These are phyloP conservation scores for Balakata baccata DNA, from an alignment of 345 rosid species.

Conservation along the genomic window DNA sequence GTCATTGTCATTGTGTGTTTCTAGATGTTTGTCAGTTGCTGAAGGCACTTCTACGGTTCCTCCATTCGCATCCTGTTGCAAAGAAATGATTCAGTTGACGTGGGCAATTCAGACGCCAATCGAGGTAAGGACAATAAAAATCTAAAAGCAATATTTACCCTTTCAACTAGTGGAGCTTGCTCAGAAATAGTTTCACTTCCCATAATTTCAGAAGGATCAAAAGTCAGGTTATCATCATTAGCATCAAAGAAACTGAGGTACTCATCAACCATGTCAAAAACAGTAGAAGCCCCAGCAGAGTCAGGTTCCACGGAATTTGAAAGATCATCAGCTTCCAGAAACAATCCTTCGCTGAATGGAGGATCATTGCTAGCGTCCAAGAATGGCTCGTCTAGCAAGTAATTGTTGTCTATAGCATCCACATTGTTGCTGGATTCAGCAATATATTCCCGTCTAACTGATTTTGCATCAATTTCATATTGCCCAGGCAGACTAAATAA, in stretches of 20 bases:
- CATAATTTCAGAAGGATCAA: constrained; percentile 52
- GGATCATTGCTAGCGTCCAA: constrained; percentile 40
- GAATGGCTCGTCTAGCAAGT: constrained; percentile 44
- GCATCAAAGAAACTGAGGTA: constrained; percentile 68
- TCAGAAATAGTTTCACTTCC: constrained; percentile 32
- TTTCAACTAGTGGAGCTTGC: constrained; percentile 22
- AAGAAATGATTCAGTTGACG: constrained; percentile 16
- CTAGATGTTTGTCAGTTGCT: constrained; percentile 34
- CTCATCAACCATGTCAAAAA: constrained; percentile 58
- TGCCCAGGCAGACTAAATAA: constrained; percentile 40
- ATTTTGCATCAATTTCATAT: constrained; percentile 31
- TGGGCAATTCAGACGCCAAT: background rate
- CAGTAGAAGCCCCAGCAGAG: constrained; percentile 25
- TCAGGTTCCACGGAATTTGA: constrained; percentile 40
- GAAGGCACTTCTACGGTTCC: constrained; percentile 37
- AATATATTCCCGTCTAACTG: constrained; percentile 43
- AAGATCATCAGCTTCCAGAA: constrained; percentile 70
- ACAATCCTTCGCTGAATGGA: constrained; percentile 46
- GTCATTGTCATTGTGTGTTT: constrained; percentile 27
- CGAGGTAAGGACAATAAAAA: background rate
- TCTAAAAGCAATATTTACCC: constrained; percentile 35
- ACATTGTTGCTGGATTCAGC: constrained; percentile 36
- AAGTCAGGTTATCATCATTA: constrained; percentile 44
- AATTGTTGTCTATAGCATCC: constrained; percentile 30
- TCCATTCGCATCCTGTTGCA: constrained; percentile 40